phyloP scores from a whole-genome alignment of 2,329 filamentous ascomycete species.

The Fusarium albosuccineum region DNA sequence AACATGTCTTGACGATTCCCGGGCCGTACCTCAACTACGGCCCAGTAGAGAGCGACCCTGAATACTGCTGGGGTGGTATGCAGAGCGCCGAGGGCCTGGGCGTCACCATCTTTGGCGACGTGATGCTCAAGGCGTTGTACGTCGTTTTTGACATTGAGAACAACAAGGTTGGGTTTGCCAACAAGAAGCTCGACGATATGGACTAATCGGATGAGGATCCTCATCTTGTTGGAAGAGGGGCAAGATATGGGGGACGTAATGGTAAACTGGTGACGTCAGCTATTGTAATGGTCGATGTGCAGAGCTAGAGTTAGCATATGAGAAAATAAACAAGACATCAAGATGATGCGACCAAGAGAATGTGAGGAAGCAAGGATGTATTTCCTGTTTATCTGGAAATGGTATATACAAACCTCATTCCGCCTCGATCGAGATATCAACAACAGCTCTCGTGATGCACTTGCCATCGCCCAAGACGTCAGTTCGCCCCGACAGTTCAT shows the following conservation, averaged over 20 bases:
- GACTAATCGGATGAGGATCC: conserved; percentile 18
- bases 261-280: conserved; percentile 12
- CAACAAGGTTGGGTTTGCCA: conserved; percentile 58
- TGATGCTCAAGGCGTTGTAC: conserved; percentile 83
- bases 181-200: conserved; percentile 54
- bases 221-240: not conserved
- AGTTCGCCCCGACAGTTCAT: not conserved
- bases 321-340: not conserved
- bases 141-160: conserved; percentile 74
- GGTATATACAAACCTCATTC: conserved; percentile 37
- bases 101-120: conserved; percentile 80
- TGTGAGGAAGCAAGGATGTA: conserved; percentile 27
- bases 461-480: conserved; percentile 29
- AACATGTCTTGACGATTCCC: conserved; percentile 65
- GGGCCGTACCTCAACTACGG: conserved; percentile 69
- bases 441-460: conserved; percentile 24
- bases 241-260: conserved; percentile 16
- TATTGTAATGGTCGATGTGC: conserved; percentile 5
- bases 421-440: conserved; percentile 20
- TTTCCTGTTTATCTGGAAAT: conserved; percentile 36
- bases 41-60: conserved; percentile 59
- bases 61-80: conserved; percentile 80
- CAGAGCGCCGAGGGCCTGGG: conserved; percentile 65
- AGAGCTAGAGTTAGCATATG: conserved; percentile 18
- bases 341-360: not conserved